Evolutionary conservation across 345 rosid genomes (phyloP).

Genomic region (Syzygium jambos): DNA sequence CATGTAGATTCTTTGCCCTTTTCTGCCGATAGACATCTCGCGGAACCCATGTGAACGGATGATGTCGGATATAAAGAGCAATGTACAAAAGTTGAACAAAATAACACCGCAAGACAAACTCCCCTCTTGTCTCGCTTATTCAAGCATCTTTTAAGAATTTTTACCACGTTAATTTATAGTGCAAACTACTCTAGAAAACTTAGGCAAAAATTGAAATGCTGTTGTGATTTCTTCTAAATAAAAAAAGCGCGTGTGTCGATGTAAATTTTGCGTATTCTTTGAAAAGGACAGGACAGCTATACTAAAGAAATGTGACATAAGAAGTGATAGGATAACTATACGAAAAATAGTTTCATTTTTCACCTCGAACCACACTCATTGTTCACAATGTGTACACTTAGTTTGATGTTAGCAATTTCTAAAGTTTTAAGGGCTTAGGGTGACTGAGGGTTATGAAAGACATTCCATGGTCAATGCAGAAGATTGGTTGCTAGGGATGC

Average conservation of each 20-base stretch:
- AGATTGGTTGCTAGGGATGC: no score
- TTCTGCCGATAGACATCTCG: neutral
- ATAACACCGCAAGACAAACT: neutral
- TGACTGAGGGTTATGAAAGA: no score
- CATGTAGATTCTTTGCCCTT: neutral
- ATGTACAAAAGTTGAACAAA: neutral
- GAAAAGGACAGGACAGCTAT: neutral
- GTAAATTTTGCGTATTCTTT: neutral
- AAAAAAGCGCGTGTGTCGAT: rapidly evolving
- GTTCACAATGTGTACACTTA: no score
- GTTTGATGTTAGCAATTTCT: no score
- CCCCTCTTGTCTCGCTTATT: neutral
- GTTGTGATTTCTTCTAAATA: neutral
- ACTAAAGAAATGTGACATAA: neutral
- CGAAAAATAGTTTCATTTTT: no score
- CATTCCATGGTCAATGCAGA: no score
- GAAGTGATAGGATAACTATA: neutral
- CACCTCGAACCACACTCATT: no score
- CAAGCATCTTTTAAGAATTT: neutral
- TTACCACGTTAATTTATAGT: neutral
- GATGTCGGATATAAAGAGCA: no score
- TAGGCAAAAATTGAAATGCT: neutral
- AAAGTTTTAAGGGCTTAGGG: no score
- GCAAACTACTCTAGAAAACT: neutral
- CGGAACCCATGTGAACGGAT: neutral